Evolutionary conservation across 371 early-diverging fungal genomes (phyloP).

Genomic region (Rhizopus sp.): DNA sequence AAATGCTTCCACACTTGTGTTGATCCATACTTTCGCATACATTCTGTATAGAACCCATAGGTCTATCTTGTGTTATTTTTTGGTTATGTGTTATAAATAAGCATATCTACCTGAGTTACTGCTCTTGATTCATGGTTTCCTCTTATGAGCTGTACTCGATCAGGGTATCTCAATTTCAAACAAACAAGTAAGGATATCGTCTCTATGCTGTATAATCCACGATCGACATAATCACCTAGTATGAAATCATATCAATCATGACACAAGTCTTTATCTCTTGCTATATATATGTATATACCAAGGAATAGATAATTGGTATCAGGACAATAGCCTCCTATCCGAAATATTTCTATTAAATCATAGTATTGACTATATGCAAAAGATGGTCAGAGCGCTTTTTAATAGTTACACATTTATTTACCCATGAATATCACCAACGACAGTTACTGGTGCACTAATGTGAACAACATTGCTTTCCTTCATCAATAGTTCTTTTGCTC

Average conservation of each 20-base stretch:
- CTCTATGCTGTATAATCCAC: conserved; percentile 95
- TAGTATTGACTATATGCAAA: conserved; percentile 82
- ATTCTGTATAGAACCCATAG: conserved; percentile 98
- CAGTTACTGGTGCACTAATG: conserved; percentile 88
- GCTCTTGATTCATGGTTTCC: conserved; percentile 98
- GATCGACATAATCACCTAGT: conserved; percentile 96
- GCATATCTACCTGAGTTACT: conserved; percentile 72
- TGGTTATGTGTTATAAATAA: not conserved
- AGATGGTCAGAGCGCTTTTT: not conserved
- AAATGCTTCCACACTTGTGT: conserved; percentile 91
- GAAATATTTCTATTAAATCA: conserved; percentile 95
- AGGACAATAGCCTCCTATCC: conserved; percentile 91
- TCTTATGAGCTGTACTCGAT: conserved; percentile 88
- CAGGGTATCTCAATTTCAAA: conserved; percentile 91
- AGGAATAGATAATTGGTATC: conserved; percentile 95
- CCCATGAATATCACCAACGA: conserved; percentile 97
- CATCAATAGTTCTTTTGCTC: conserved; percentile 84
- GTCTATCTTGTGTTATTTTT: conserved; percentile 49
- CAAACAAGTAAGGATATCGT: conserved; percentile 90
- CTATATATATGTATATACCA: conserved; percentile 52
- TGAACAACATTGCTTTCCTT: conserved; percentile 90
- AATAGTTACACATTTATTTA: conserved; percentile 29
- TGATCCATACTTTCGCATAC: conserved; percentile 87
- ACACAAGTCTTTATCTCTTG: not conserved
- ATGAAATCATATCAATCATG: not conserved